phyloP scores from a whole-genome alignment of 2,329 filamentous ascomycete genomes.

The Arthrobotrys sphaeroides region DNA sequence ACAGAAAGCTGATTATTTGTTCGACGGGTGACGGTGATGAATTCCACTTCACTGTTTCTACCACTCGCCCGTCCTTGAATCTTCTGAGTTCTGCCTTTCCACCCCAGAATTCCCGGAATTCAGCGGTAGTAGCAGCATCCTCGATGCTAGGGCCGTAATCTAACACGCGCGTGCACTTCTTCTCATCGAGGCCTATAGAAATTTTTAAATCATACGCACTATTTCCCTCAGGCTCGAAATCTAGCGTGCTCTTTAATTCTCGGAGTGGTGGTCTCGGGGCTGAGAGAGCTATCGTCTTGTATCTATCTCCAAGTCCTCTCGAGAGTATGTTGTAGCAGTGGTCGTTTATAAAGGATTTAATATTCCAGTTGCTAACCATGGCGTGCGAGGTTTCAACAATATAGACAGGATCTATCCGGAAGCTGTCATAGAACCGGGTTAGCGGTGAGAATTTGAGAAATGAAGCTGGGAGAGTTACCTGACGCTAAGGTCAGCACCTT shows the following conservation, averaged over 20 bases:
- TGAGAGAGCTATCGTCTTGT: constrained; percentile 1
- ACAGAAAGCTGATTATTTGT: constrained; percentile 78
- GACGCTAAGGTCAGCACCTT: constrained; percentile 68
- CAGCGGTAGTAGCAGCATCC: constrained; percentile 80
- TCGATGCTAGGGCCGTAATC: constrained; percentile 90
- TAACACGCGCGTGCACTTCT: constrained; percentile 71
- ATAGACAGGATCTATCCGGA: constrained; percentile 57
- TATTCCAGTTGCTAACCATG: background rate
- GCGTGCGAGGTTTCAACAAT: background rate
- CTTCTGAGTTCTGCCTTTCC: constrained; percentile 90
- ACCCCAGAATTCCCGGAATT: constrained; percentile 93
- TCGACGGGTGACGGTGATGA: constrained; percentile 73
- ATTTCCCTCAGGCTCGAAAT: background rate
- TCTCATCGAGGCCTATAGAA: constrained; percentile 11
- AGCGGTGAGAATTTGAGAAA: background rate
- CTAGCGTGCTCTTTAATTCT: constrained; percentile 56
- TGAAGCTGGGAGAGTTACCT: constrained; percentile 38
- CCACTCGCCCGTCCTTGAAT: constrained; percentile 93
- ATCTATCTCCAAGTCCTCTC: constrained; percentile 64
- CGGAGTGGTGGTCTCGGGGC: constrained; percentile 60
- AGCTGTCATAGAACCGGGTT: constrained; percentile 46
- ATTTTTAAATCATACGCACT: background rate
- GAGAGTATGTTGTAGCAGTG: constrained; percentile 57
- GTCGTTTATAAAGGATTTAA: constrained; percentile 8
- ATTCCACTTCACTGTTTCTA: constrained; percentile 89